Evolutionary conservation across 495 filamentous ascomycete species (phyloP).

Genomic region (Penicillium taxi): DNA sequence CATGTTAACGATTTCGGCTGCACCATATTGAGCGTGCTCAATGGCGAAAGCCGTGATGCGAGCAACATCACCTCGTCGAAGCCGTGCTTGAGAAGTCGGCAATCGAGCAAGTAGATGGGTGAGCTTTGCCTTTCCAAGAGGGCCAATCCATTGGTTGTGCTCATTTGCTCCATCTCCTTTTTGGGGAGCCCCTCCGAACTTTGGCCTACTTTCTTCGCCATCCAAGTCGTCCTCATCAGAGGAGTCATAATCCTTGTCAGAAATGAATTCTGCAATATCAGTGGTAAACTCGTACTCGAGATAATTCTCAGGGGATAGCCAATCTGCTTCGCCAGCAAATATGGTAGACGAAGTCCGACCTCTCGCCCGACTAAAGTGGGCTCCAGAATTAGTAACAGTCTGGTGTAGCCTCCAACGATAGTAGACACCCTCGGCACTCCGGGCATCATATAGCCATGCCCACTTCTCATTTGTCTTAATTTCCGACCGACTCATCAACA

Average conservation of each 20-base stretch:
- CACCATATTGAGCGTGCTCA: conserved; percentile 67
- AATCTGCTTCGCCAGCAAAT: conserved; percentile 63
- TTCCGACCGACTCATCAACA: conserved; percentile 76
- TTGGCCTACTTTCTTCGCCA: conserved; percentile 55
- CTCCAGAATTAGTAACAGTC: conserved; percentile 50
- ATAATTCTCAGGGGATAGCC: conserved; percentile 58
- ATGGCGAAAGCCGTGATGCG: conserved; percentile 85
- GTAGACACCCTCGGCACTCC: conserved; percentile 70
- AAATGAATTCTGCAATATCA: conserved; percentile 64
- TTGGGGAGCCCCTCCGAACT: conserved; percentile 44
- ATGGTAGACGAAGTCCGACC: conserved; percentile 32
- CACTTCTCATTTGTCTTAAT: conserved; percentile 81
- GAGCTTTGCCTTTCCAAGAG: conserved; percentile 75
- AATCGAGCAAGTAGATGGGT: conserved; percentile 72
- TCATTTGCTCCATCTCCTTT: conserved; percentile 57
- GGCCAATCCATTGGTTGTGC: conserved; percentile 87
- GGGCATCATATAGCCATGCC: conserved; percentile 88
- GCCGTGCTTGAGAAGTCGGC: conserved; percentile 63
- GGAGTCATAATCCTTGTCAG: conserved; percentile 76
- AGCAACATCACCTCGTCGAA: conserved; percentile 80
- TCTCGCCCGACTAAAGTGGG: conserved; percentile 19
- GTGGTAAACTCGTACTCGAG: conserved; percentile 71
- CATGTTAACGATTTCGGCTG: conserved; percentile 84
- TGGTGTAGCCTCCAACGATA: conserved; percentile 91
- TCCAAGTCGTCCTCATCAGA: conserved; percentile 83